Evolutionary conservation across 2,329 filamentous ascomycete genomes (phyloP), one percentile per base, ranked within the genome.

Genomic region (Colletotrichum costaricense): DNA sequence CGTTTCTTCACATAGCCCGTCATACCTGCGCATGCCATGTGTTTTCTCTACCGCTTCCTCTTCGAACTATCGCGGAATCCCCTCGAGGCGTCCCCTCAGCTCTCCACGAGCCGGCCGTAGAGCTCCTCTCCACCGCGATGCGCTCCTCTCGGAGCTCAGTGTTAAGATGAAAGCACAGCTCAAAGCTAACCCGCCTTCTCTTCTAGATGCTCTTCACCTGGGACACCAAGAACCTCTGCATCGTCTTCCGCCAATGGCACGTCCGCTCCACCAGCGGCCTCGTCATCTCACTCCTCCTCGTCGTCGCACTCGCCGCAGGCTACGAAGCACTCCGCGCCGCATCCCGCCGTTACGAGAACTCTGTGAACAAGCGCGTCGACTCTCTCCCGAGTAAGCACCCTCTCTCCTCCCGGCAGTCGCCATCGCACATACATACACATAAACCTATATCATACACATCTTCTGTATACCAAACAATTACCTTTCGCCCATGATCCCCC

Each of bases 181-280:
- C 30, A 28, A 28, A 9, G 49, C 76, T 79, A 57, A 80, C 73
- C 70, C 42, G 69, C 24, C 33, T 16, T 28, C 30, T 35, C 28
- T 64, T n/a, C 24, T 77, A 98, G 95, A 98, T 98, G 96, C 91
- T 98, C 77, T 99, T 99, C 87, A 98, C 95, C 74, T 99, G 96
- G 96, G 91, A 95, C 82, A 96, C 95, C 3, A 90, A 88, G 69
- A 93, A 98, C 85, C 94, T 99, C 76, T 99, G 97, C 89, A 97
- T 99, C 83, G 91, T 99, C 83, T 99, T 98, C 88, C 89, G 89
- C 78, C 91, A 92, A 84, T 99, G 97, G 97, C 95, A 94, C 84
- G 86, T 99, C 82, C 92, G 89, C 75, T 92, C 92, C 74, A 92
- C 92, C 3, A 79, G 90, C 65, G 93, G 93, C 42, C 92, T 99